Evolutionary conservation across 768 basidiomycete genomes (phyloP).

Genomic region (Solioccasus polychromus): DNA sequence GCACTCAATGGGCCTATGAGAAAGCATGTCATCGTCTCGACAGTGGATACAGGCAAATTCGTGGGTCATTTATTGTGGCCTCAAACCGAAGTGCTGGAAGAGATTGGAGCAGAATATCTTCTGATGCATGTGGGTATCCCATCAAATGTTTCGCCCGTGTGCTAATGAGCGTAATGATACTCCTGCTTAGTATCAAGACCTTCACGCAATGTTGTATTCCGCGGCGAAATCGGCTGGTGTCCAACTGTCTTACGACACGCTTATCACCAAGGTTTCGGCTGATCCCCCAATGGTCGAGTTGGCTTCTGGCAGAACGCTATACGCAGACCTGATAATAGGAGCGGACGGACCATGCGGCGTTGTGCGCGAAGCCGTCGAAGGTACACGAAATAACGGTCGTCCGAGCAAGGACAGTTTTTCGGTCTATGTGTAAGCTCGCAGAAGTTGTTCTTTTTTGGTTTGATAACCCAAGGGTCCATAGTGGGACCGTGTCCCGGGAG

Average conservation of each 20-base stretch:
- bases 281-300: conserved; percentile 31
- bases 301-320: conserved; percentile 40
- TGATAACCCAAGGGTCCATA: conserved; percentile 16
- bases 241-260: conserved; percentile 40
- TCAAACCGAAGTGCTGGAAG: conserved; percentile 41
- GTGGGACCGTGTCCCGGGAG: conserved; percentile 40
- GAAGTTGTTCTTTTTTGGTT: not conserved
- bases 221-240: conserved; percentile 47
- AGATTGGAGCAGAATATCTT: conserved; percentile 47
- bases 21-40: not conserved
- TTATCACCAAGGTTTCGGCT: conserved; percentile 31
- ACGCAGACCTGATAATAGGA: conserved; percentile 52
- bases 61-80: conserved; percentile 43
- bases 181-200: conserved; percentile 54
- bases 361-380: conserved; percentile 32
- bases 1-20: not conserved
- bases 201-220: conserved; percentile 45
- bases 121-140: conserved; percentile 42
- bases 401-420: conserved; percentile 25
- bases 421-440: conserved; percentile 42
- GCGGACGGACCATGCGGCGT: conserved; percentile 54
- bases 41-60: conserved; percentile 41
- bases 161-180: not conserved
- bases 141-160: not conserved
- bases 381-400: conserved; percentile 22